Evolutionary conservation across 345 rosid genomes (phyloP), one percentile per base, ranked within the genome.

Genomic region (Brassica rapa): DNA sequence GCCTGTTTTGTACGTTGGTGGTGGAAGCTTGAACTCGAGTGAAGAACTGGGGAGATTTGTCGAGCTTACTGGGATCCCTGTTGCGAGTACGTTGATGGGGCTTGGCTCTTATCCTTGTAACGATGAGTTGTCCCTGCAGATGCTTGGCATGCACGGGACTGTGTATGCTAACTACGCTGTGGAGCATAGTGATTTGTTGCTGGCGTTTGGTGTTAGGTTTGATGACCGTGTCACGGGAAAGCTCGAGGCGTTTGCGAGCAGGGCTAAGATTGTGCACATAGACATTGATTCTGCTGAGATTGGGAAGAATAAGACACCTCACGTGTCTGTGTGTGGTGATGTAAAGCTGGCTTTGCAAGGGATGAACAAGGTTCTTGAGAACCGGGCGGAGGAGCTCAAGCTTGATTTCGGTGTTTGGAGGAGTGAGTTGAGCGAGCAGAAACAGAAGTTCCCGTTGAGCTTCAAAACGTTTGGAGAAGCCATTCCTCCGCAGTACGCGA

Each of bases 61-160:
- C 4, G 90, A 90, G 63, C 86, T 95, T 19, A 91, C 99, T 0
- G 93, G 98, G 10, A 90, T 93, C 57, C 99, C 97, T 0, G 99
- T 95, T 11, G 94, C 98, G 0, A 93, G 97, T 87, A 95, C 99
- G 62, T 86, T 95, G 86, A 95, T 95, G 99, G 99, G 99, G 39
- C 88, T 93, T 16, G 99, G 99, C 0, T 70, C 94, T 0, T 93
- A 79, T 68, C 94, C 97, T 0, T 74, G 84, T 68, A 57, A 85
- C 0, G 88, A 87, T 83, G 90, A 89, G 1, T 66, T 95, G 77
- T 93, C 99, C 0, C 72, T 95, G 68, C 90, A 85, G 51, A 93
- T 95, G 99, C 92, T 95, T 66, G 99, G 99, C 16, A 95, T 95
- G 99, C 99, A 93, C 49, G 99, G 99, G 21, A 91, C 98, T 2